Base-by-base conservation (phyloP, 2,329 filamentous ascomycete species). In the Sarocladiaceae sp. region DNA sequence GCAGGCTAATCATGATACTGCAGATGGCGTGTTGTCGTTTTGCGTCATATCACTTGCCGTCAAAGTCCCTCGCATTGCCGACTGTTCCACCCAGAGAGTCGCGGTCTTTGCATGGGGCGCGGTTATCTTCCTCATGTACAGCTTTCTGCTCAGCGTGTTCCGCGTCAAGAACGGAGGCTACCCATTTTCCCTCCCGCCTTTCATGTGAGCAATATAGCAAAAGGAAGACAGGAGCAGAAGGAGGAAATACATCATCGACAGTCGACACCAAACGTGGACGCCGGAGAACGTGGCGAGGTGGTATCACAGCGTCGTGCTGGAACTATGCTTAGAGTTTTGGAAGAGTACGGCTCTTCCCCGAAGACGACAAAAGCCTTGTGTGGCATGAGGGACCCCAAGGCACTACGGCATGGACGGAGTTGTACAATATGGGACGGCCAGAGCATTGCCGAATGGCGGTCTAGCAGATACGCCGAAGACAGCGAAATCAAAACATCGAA, bases 161-260 rank as follows among this genome's bases (percentile, higher is more conserved):
- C 84, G 92, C 62, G 77, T 88, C 62, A 99, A 99, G 84, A 99
- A 97, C 66, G 84, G 85, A 29, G 90, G 90, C 22, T 99, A 99
- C 71, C 92, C 92, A 15, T 97, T 97, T 73, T 91, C 85, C 64
- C 79, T 99, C 56, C 94, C 94, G 52, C 94, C 94, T 11, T 97
- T 99, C 70, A 77, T 84, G 72, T 84, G 69, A 63, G 31, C 15
- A 4, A 28, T 3, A 8, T 5, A 26, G 20, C 10, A 39, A 17
- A n/a, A 13, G 12, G 36, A 39, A 39, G 10, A 10, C 10, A 13
- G 10, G 36, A 39, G 18, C 8, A 39, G 18, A 8, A 18, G 18
- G 8, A 12, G 13, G n/a, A 26, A 20, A 26, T 6, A 22, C 13
- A n/a, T 15, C 40, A 28, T 20, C 37, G 20, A 40, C 37, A 7